Evolutionary conservation across 139 green algal species (phyloP), one percentile per base, ranked within the genome.

Genomic region (Tetraselmis chui): DNA sequence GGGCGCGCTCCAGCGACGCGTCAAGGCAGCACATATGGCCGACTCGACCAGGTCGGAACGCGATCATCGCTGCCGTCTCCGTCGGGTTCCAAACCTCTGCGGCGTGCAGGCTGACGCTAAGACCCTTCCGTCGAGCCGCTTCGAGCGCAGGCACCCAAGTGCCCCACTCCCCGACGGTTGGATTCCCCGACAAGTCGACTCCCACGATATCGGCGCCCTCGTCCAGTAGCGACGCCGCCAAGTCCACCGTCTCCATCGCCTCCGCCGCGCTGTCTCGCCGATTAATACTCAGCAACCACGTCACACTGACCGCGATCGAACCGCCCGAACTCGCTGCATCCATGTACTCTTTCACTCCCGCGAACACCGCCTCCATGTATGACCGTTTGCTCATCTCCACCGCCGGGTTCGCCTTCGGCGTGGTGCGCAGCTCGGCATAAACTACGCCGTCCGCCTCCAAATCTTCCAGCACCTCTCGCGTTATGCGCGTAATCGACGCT

Each of bases 341-440:
- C 11, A 67, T 25, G 30, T n/a, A 58, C 58, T 76, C 25, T 25
- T 86, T 30, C 1, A 95, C 59, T 31, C 91, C 93, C 0, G 32
- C 59, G 32, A 96, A 86, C 29, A 97, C 92, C 0, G 94, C 93
- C 29, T 89, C 75, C 5, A 90, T 77, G 82, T 97, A 97, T 1
- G 86, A 92, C 1, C 76, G 76, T 84, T 95, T 97, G 23, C 87
- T 95, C 88, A 97, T 94, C 84, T 89, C 5, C 0, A 1, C 1
- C 2, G 28, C 11, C n/a, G 1, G 0, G 0, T 84, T 2, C 30
- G 89, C 93, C 90, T 97, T 97, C 30, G 94, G 94, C 0, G 94
- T 97, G 5, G 94, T 97, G 1, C 94, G 76, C 30, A 97, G 85
- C 88, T 97, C 94, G 11, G 93, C 30, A 77, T 96, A 96, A 2